phyloP scores from a whole-genome alignment of 257 asterid genomes.

The Forsythia viridissima region DNA sequence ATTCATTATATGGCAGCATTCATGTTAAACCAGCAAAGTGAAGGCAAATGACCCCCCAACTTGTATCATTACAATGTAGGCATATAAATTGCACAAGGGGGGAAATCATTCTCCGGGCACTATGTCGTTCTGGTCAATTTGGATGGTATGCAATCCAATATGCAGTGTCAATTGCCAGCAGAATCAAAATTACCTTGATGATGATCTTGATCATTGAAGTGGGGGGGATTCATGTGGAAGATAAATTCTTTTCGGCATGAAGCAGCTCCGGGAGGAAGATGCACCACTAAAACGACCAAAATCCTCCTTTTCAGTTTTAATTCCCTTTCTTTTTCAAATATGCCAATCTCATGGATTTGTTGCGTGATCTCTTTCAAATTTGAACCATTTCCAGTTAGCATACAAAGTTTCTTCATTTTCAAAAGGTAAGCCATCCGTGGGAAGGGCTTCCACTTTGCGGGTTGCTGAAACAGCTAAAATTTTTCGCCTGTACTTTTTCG shows the following conservation, averaged over 20 bases:
- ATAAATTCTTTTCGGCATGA: conserved; percentile 5
- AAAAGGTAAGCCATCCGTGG: conserved; percentile 57
- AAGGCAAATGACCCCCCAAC: conserved; percentile 3
- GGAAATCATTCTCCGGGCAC: background rate
- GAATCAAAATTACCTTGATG: background rate
- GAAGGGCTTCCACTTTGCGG: conserved; percentile 49
- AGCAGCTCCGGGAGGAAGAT: conserved; percentile 11
- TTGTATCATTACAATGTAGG: background rate
- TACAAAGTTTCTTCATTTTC: conserved; percentile 68
- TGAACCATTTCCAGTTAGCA: conserved; percentile 93
- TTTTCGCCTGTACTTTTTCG: conserved; percentile 72
- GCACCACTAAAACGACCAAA: background rate
- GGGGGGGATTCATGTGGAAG: background rate
- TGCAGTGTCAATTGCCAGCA: conserved; percentile 3
- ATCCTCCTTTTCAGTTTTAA: background rate
- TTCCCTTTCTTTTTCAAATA: background rate
- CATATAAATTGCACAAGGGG: background rate
- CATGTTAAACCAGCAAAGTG: background rate
- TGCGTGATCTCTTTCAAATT: conserved; percentile 50
- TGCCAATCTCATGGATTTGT: conserved; percentile 24
- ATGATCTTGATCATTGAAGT: background rate
- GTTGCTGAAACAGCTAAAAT: conserved; percentile 37
- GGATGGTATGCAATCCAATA: background rate
- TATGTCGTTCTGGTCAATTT: background rate
- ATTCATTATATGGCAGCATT: too few relatives aligned